phyloP scores from a whole-genome alignment of 192 early-diverging fungal genomes.

The Coemansia sp. region DNA sequence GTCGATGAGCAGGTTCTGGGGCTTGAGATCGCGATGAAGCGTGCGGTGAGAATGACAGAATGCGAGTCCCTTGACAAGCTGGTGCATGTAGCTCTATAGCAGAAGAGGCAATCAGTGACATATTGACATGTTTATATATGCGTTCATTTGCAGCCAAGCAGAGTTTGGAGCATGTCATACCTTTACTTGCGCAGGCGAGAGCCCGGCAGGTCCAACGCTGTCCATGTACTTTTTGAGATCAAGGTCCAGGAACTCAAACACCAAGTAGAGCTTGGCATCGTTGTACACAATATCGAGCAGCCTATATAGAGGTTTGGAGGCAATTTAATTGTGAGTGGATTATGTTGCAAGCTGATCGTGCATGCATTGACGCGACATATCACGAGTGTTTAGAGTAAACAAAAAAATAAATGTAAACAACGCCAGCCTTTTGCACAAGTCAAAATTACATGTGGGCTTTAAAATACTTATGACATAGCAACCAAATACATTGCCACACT shows the following conservation, averaged over 20 bases:
- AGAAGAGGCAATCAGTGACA: not conserved
- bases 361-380: not conserved
- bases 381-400: not conserved
- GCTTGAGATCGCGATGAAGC: slow-evolving; percentile 95
- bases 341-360: not conserved
- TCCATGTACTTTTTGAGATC: slow-evolving; percentile 90
- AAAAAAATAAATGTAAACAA: not conserved
- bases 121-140: no score
- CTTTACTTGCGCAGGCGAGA: slow-evolving; percentile 64
- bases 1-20: slow-evolving; percentile 97
- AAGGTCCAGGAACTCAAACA: slow-evolving; percentile 95
- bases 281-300: slow-evolving; percentile 86
- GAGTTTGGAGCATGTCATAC: slow-evolving; percentile 6
- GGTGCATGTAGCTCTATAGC: slow-evolving; percentile 81
- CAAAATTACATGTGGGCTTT: not conserved
- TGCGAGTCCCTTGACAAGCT: slow-evolving; percentile 81
- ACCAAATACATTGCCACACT: no score
- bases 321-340: not conserved
- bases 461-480: not conserved
- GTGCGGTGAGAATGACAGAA: slow-evolving; percentile 94
- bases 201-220: slow-evolving; percentile 46
- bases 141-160: not conserved
- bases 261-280: slow-evolving; percentile 85
- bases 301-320: slow-evolving; percentile 41
- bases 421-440: not conserved